Evolutionary conservation across 768 basidiomycete genomes (phyloP).

Genomic region (Suillus fuscotomentosus): DNA sequence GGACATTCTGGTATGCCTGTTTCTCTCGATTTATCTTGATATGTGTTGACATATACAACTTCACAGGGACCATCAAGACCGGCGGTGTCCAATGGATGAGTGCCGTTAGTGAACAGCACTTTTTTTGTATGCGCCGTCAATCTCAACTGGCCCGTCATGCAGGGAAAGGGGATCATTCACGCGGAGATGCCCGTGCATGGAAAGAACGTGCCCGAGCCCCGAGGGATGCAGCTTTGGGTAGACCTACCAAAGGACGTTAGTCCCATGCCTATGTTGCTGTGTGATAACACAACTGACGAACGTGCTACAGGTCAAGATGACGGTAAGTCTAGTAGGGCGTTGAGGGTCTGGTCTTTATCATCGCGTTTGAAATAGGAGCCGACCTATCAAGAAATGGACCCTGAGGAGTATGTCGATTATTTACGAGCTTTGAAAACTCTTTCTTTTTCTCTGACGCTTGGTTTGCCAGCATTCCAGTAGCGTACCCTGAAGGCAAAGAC

Average conservation of each 20-base stretch:
- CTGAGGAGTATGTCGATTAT: slow-evolving; percentile 46
- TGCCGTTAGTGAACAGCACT: slow-evolving; percentile 47
- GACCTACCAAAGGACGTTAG: slow-evolving; percentile 71
- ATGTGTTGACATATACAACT: background rate
- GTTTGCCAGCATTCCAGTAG: slow-evolving; percentile 59
- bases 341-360: slow-evolving; percentile 9
- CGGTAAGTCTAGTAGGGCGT: slow-evolving; percentile 35
- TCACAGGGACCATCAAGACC: slow-evolving; percentile 46
- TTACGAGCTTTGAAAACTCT: background rate
- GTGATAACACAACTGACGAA: slow-evolving; percentile 16
- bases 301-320: slow-evolving; percentile 69
- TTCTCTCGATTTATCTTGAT: background rate
- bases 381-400: slow-evolving; percentile 78
- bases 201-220: slow-evolving; percentile 63
- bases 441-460: slow-evolving; percentile 3
- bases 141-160: slow-evolving; percentile 2
- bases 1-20: slow-evolving; percentile 62
- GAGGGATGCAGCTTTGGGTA: slow-evolving; percentile 87
- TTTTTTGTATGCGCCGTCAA: slow-evolving; percentile 3
- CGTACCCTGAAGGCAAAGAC: slow-evolving; percentile 67
- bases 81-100: slow-evolving; percentile 98
- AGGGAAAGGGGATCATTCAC: slow-evolving; percentile 73
- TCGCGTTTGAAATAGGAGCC: slow-evolving; percentile 49
- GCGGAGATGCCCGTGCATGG: slow-evolving; percentile 88
- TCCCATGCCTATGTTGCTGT: background rate